Percentiles rank a stretch among this genome's conserved stretches.
Conservation (phyloP, 768 basidiomycete species). For the Suillus sp. region DNA sequence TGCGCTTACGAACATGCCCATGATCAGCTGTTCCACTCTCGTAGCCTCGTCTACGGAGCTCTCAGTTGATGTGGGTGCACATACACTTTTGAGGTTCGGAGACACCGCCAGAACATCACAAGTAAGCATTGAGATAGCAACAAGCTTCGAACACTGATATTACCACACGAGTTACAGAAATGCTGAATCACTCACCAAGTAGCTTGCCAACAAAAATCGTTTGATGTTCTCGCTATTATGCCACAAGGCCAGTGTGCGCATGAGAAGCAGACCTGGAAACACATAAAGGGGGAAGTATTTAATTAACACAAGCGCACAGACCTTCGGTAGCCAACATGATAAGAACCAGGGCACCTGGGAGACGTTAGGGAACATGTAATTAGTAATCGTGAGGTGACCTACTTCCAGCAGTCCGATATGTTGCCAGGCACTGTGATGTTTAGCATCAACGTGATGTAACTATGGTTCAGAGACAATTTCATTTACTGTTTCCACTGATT, state of each 20-base stretch:
- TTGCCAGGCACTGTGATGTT: constrained; percentile 13
- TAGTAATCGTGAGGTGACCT: constrained; percentile 3
- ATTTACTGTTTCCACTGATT: constrained; percentile 6
- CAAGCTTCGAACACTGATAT: constrained; percentile 5
- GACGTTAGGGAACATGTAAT: background rate
- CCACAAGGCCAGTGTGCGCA: constrained; percentile 19
- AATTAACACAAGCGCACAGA: background rate
- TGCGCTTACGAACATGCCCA: constrained; percentile 17
- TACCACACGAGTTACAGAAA: background rate
- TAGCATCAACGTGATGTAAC: background rate
- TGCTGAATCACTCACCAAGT: constrained; percentile 8
- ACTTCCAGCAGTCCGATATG: constrained; percentile 17
- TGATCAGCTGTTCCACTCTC: constrained; percentile 11
- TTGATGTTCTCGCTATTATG: background rate
- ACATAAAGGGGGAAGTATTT: background rate
- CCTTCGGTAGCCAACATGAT: constrained; percentile 18
- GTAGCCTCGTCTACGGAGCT: constrained; percentile 11
- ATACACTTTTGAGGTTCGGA: constrained; percentile 12
- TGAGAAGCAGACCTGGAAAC: constrained; percentile 15
- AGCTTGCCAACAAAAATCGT: constrained; percentile 10
- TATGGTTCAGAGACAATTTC: background rate
- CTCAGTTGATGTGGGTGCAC: constrained; percentile 8
- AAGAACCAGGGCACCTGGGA: constrained; percentile 13
- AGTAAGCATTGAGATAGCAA: constrained; percentile 13
- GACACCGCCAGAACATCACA: constrained; percentile 12